Evolutionary conservation across 2,329 filamentous ascomycete genomes (phyloP), one percentile per base, ranked within the genome.

Genomic region (Trichoderma atroviride): DNA sequence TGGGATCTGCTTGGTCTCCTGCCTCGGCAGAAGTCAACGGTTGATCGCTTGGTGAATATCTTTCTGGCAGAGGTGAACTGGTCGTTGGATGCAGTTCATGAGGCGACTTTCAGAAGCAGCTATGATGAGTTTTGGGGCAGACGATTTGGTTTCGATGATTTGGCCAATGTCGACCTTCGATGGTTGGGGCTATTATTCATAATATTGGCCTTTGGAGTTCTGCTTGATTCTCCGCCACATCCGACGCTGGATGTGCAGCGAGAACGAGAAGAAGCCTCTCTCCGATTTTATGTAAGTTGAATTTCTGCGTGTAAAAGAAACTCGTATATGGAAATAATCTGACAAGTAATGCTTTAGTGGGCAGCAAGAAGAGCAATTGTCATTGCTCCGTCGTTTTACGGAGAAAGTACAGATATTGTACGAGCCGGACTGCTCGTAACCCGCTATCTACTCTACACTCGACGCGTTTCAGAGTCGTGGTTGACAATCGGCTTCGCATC

Each of bases 51-150:
- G 37, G 62, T 66, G 27, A 50, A 66, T n/a, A 66, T 66, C 2
- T 66, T 66, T 1, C 27, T 57, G 27, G 24, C 50, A 0, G 62
- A 66, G n/a, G 62, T 66, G 53, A 66, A 57, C 52, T 57, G 62
- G 62, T 66, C 62, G 22, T 57, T 66, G 62, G 62, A 66, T 66
- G 53, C 62, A 0, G 62, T 66, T 35, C 62, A 66, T 27, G 52
- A 66, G 19, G 50, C 27, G 27, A 57, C 52, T 4, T 57, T 57
- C 14, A 47, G 62, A 37, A 66, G 53, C 62, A 57, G 53, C 19
- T 66, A 66, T 35, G 62, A 66, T 13, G 62, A 66, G 53, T 57
- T 66, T 47, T 66, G 62, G 53, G 62, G 62, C 10, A 50, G 62
- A n/a, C 37, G 53, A 16, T 66, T 66, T 24, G 52, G 62, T 47